These are phyloP conservation scores for Talaromyces piceae DNA, from an alignment of 2,329 filamentous ascomycete genomes.

Conservation along the genomic window DNA sequence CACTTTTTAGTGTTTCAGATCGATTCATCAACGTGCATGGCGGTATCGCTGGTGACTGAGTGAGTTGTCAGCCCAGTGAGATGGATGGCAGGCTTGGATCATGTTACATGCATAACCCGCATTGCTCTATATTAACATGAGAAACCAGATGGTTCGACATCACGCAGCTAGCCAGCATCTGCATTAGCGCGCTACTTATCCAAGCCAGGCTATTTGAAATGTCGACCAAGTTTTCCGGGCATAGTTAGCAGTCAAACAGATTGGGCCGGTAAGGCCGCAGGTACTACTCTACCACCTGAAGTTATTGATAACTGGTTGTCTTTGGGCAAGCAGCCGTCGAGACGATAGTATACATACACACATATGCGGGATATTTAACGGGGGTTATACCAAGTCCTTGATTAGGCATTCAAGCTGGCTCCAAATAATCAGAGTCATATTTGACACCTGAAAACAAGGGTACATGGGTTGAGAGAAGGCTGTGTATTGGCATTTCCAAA, in stretches of 20 bases:
- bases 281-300: not conserved
- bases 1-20: not conserved
- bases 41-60: conserved; percentile 9
- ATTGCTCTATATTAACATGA: not conserved
- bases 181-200: not conserved
- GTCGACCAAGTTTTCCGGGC: not conserved
- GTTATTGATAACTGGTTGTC: not conserved
- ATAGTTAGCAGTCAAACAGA: not conserved
- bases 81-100: not conserved
- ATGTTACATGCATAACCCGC: not conserved
- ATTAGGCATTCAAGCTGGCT: too few species aligned
- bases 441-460: too few species aligned
- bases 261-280: not conserved
- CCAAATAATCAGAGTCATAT: too few species aligned
- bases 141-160: not conserved
- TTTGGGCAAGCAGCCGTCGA: not conserved
- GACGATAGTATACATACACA: not conserved
- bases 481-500: too few species aligned
- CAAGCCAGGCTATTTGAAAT: not conserved
- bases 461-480: too few species aligned
- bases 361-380: too few species aligned
- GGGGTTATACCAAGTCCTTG: too few species aligned
- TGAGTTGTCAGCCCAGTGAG: conserved; percentile 14
- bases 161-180: not conserved
- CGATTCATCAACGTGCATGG: not conserved